These are phyloP conservation scores for Arabidopsis arenosa DNA, from an alignment of 345 rosid species.

Conservation along the genomic window DNA sequence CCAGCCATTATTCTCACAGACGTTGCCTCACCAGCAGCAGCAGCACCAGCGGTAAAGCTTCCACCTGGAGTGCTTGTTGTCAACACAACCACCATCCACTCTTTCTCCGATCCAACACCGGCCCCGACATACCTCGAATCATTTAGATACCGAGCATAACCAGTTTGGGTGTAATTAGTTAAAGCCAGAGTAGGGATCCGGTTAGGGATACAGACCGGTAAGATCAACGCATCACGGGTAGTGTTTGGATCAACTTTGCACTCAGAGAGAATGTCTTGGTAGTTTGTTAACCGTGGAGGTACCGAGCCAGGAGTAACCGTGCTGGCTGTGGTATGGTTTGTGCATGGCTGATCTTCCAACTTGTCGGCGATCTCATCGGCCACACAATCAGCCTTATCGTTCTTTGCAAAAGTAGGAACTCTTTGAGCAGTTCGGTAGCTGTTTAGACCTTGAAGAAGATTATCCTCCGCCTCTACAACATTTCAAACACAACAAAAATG, in stretches of 20 bases:
- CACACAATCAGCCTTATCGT: constrained; percentile 64
- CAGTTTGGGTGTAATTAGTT: constrained; percentile 68
- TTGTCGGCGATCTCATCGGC: constrained; percentile 66
- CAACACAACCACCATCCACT: constrained; percentile 81
- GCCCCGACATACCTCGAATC: constrained; percentile 63
- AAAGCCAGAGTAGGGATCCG: constrained; percentile 68
- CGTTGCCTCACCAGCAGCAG: constrained; percentile 39
- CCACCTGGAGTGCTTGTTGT: constrained; percentile 54
- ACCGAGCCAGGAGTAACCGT: constrained; percentile 37
- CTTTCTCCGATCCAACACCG: constrained; percentile 71
- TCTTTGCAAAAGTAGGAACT: constrained; percentile 55
- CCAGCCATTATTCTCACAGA: neutral
- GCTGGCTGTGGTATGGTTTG: constrained; percentile 25
- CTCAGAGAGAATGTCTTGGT: constrained; percentile 53
- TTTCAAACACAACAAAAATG: neutral
- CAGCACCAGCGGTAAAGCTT: constrained; percentile 50
- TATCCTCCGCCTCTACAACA: constrained; percentile 62
- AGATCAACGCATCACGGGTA: constrained; percentile 58
- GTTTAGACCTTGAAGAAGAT: constrained; percentile 77
- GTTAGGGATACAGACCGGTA: constrained; percentile 70
- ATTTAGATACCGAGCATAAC: constrained; percentile 58
- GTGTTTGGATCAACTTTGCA: constrained; percentile 61
- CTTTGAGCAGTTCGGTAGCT: constrained; percentile 56
- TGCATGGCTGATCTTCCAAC: constrained; percentile 62
- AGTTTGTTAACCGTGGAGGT: constrained; percentile 49